These are phyloP conservation scores for Geotrichum citri-aurantii DNA, from an alignment of 1,139 yeast genomes.

Conservation along the genomic window DNA sequence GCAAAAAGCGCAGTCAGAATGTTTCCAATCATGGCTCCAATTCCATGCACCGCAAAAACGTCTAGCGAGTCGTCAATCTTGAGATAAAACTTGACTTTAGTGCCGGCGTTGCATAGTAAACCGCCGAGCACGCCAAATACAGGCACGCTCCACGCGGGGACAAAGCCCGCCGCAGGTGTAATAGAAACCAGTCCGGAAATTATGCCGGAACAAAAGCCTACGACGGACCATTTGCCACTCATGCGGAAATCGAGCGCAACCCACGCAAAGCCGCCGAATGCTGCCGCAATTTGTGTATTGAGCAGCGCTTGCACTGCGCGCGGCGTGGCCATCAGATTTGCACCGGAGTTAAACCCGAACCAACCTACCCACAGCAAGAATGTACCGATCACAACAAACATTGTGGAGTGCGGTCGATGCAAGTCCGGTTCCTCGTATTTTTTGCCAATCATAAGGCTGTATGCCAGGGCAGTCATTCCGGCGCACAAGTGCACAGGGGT, in stretches of 20 bases:
- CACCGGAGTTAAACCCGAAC: slow-evolving; percentile 84
- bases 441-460: slow-evolving; percentile 54
- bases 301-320: slow-evolving; percentile 41
- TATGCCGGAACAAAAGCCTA: slow-evolving; percentile 40
- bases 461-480: slow-evolving; percentile 56
- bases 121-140: slow-evolving; percentile 37
- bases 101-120: slow-evolving; percentile 34
- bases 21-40: slow-evolving; percentile 37
- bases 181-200: slow-evolving; percentile 38
- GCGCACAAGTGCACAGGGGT: slow-evolving; percentile 57
- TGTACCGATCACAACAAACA: slow-evolving; percentile 50
- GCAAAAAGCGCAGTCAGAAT: slow-evolving; percentile 36
- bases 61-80: slow-evolving; percentile 38
- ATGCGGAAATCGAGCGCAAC: slow-evolving; percentile 31
- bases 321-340: slow-evolving; percentile 56
- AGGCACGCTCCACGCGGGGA: slow-evolving; percentile 36
- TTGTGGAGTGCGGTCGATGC: slow-evolving; percentile 29
- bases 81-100: slow-evolving; percentile 36
- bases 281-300: slow-evolving; percentile 34
- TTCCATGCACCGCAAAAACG: slow-evolving; percentile 37
- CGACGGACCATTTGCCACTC: slow-evolving; percentile 33
- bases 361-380: slow-evolving; percentile 65
- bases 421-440: neutral
- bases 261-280: slow-evolving; percentile 36
- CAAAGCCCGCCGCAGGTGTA: slow-evolving; percentile 40